These are phyloP conservation scores for Mycena maculata DNA, from an alignment of 768 basidiomycete genomes.

Conservation along the genomic window DNA sequence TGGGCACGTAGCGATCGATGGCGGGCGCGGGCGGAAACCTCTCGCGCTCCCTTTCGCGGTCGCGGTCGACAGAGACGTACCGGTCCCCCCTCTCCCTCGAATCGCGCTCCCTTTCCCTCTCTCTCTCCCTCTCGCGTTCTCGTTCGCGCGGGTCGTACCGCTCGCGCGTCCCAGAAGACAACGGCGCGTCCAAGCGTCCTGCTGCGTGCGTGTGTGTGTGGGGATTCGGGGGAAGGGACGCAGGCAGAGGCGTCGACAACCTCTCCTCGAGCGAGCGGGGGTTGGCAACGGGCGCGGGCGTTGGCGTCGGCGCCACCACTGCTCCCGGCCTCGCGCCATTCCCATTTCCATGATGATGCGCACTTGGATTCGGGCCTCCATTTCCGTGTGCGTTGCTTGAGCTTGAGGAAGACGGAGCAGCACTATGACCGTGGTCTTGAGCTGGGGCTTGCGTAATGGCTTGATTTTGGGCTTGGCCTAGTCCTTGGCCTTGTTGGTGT, in stretches of 20 bases:
- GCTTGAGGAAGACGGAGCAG: slow-evolving; percentile 8
- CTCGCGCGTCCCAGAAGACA: neutral
- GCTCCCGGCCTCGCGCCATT: too few species aligned
- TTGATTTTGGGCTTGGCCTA: slow-evolving; percentile 20
- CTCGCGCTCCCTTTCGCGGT: neutral
- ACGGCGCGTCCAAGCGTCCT: slow-evolving; percentile 23
- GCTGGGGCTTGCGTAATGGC: too few species aligned
- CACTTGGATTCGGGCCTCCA: too few species aligned
- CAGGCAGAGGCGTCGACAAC: slow-evolving; percentile 25
- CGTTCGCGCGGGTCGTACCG: slow-evolving; percentile 21
- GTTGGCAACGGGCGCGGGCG: slow-evolving; percentile 16
- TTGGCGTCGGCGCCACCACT: neutral
- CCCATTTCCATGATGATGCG: too few species aligned
- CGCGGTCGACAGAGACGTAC: neutral
- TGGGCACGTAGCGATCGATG: too few species aligned
- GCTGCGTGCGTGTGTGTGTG: slow-evolving; percentile 9
- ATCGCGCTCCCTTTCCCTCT: slow-evolving; percentile 22
- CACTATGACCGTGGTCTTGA: neutral
- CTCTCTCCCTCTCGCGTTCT: slow-evolving; percentile 26
- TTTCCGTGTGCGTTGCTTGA: slow-evolving; percentile 27
- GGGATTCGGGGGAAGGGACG: too few species aligned
- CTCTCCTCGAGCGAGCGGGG: slow-evolving; percentile 34
- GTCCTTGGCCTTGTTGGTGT: too few species aligned
- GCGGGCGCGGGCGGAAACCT: too few species aligned
- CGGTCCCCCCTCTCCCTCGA: neutral